These are phyloP conservation scores for Camellia granthamiana DNA, from an alignment of 148 eudicot genomes.

Conservation along the genomic window DNA sequence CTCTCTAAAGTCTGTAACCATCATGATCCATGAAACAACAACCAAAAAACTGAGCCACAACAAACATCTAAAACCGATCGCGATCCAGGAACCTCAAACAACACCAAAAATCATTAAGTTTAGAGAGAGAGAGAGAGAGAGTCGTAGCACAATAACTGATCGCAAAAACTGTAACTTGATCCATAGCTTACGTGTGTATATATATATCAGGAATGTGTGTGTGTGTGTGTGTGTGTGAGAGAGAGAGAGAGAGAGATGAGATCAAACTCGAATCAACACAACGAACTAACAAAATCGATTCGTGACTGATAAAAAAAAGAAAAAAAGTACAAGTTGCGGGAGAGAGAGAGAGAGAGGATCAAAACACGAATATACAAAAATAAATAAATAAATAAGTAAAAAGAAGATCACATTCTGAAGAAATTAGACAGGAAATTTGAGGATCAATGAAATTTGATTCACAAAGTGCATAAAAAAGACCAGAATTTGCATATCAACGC, in stretches of 20 bases:
- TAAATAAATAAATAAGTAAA: neutral
- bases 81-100: neutral
- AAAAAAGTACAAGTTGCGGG: neutral
- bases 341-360: neutral
- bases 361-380: neutral
- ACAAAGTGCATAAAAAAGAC: neutral
- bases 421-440: neutral
- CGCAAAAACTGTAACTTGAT: neutral
- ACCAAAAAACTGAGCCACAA: neutral
- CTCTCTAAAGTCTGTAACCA: neutral
- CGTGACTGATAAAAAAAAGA: neutral
- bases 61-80: neutral
- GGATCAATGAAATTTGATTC: neutral
- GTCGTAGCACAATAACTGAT: neutral
- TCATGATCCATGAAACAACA: conserved; percentile 3
- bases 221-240: too few relatives aligned
- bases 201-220: too few relatives aligned
- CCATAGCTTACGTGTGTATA: too few relatives aligned
- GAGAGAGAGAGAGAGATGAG: too few relatives aligned
- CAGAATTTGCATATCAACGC: neutral
- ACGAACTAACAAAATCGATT: neutral
- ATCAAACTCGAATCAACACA: neutral
- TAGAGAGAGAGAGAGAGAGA: too few relatives aligned
- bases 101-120: neutral
- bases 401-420: neutral